Base-by-base conservation (phyloP, 2,329 filamentous ascomycete genomes). In the Epichloe bromicola region DNA sequence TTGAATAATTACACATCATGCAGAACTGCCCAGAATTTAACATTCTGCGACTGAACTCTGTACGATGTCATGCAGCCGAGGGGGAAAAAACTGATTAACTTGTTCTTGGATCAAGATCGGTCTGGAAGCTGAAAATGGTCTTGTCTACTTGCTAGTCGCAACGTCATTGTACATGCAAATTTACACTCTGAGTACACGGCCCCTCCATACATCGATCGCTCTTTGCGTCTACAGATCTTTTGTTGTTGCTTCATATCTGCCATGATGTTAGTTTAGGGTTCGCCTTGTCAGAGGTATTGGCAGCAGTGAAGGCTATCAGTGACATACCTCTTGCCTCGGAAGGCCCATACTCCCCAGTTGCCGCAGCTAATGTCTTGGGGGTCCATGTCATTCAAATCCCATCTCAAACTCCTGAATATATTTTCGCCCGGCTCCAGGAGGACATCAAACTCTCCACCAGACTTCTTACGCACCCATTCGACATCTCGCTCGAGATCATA, bases 271-370 rank as follows among this genome's bases (percentile, higher is more conserved):
- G 42, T 39, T n/a, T 12, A 34, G 20, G 5, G 19, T 44, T 30
- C 19, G 26, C 36, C 3, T 34, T 15, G 42, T 23, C 20, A 38
- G 23, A 26, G 12, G 36, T 26, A 19, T 15, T 3, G 33, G 26
- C 30, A 15, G 42, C 33, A 17, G 12, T 10, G 14, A 10, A 12
- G 36, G 6, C 12, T 12, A 19, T 39, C 43, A 14, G 43, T 38
- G 26, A 51, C 79, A 60, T 79, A 96, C 80, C 91, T 85, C 80
- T 98, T 98, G 60, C 93, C 93, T 70, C 93, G 81, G 74, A 98
- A 98, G 14, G 85, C 89, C 88, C 94, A 98, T 2, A 95, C 74
- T 11, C 93, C 93, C 88, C 89, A 98, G 68, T 98, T 98, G 51
- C 93, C 91, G 62, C 88, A 94, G 60, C 85, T 95, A 55, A 97